phyloP scores from a whole-genome alignment of 768 basidiomycete genomes.

The Piloderma croceum region DNA sequence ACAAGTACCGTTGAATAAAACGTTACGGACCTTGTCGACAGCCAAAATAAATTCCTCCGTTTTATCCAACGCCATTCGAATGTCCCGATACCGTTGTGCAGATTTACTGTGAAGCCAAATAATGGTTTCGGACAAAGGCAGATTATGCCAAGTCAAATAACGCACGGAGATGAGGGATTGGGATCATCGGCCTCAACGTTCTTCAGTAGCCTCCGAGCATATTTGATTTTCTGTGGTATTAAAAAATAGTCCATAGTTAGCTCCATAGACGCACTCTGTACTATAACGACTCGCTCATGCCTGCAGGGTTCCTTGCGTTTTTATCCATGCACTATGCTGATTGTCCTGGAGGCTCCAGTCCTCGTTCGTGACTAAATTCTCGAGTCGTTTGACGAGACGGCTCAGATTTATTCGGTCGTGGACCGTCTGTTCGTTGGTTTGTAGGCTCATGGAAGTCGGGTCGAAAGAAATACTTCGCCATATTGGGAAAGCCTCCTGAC shows the following conservation, averaged over 20 bases:
- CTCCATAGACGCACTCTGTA: neutral
- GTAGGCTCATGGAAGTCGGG: neutral
- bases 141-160: too few relatives aligned
- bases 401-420: constrained; percentile 69
- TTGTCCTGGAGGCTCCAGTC: constrained; percentile 34
- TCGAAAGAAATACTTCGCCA: too few relatives aligned
- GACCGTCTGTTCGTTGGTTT: neutral
- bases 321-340: constrained; percentile 42
- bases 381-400: constrained; percentile 55
- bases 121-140: too few relatives aligned
- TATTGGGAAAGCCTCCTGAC: too few relatives aligned
- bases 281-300: constrained; percentile 27
- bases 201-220: constrained; percentile 50
- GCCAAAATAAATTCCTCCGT: constrained; percentile 49
- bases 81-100: constrained; percentile 39
- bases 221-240: constrained; percentile 39
- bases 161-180: constrained; percentile 40
- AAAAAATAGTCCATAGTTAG: neutral
- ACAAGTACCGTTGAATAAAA: neutral
- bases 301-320: constrained; percentile 51
- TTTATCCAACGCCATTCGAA: constrained; percentile 46
- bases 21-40: constrained; percentile 43
- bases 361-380: constrained; percentile 41
- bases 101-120: too few relatives aligned
- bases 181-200: constrained; percentile 50